Percentiles rank a stretch among this genome's conserved stretches.
These are phyloP conservation scores for Fistulinella prunicolor DNA, from an alignment of 768 basidiomycete genomes.

Conservation along the genomic window DNA sequence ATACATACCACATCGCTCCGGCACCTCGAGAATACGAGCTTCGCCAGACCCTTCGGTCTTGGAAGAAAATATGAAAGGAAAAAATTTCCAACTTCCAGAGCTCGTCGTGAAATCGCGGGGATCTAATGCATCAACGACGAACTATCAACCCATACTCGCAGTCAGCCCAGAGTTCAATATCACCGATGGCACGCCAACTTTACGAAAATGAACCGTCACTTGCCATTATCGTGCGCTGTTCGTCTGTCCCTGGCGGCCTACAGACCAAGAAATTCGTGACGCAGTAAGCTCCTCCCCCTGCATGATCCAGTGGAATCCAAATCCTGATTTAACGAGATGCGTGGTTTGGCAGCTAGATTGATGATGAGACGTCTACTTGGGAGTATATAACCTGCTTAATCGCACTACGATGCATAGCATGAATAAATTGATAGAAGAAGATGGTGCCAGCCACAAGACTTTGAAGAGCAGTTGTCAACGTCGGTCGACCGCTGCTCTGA, in stretches of 20 bases:
- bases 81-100: not conserved
- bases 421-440: not conserved
- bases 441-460: not conserved
- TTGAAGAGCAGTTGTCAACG: not conserved
- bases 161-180: not conserved
- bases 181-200: not conserved
- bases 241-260: conserved; percentile 6
- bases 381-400: not conserved
- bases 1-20: not conserved
- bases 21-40: not conserved
- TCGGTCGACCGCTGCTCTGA: not conserved
- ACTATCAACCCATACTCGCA: not conserved
- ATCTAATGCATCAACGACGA: not conserved
- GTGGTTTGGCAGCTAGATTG: not conserved
- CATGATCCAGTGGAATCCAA: too few relatives aligned
- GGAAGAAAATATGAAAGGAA: not conserved
- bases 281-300: too few relatives aligned
- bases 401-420: not conserved
- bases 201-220: conserved; percentile 2
- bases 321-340: too few relatives aligned
- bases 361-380: not conserved
- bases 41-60: not conserved
- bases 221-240: conserved; percentile 1
- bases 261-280: conserved; percentile 8
- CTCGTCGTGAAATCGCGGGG: not conserved